Evolutionary conservation across 441 rosid genomes (phyloP).

Genomic region (Bocquillonia castaneifolia): DNA sequence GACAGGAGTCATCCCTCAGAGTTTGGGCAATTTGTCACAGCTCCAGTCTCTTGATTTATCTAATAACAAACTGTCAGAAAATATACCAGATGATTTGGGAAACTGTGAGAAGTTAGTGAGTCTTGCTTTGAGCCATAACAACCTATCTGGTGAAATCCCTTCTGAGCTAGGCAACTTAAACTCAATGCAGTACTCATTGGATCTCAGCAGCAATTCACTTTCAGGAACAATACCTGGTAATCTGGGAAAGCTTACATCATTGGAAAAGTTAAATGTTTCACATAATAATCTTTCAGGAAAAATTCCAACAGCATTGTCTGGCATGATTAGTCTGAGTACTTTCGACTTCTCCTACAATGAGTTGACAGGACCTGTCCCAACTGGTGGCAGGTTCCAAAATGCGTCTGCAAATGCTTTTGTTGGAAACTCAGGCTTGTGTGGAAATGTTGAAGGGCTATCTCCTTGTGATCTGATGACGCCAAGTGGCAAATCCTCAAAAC

Average conservation of each 20-base stretch:
- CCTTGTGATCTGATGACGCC: conserved; percentile 27
- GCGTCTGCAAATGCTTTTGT: conserved; percentile 35
- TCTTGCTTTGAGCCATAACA: conserved; percentile 52
- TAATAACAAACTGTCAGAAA: conserved; percentile 36
- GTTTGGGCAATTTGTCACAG: conserved; percentile 29
- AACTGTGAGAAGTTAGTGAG: conserved; percentile 33
- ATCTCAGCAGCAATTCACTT: conserved; percentile 57
- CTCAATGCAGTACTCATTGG: conserved; percentile 38
- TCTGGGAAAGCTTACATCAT: conserved; percentile 33
- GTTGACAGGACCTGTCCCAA: conserved; percentile 48
- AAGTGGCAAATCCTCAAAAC: conserved; percentile 25
- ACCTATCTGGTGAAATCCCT: conserved; percentile 45
- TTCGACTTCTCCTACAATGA: conserved; percentile 56
- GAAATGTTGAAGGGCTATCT: conserved; percentile 39
- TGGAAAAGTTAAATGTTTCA: conserved; percentile 54
- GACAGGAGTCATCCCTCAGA: conserved; percentile 38
- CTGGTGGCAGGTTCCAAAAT: conserved; percentile 33
- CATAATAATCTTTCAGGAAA: conserved; percentile 49
- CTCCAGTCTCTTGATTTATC: conserved; percentile 50
- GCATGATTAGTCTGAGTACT: conserved; percentile 41
- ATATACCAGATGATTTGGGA: conserved; percentile 37
- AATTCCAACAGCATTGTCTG: conserved; percentile 43
- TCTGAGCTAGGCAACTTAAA: conserved; percentile 37
- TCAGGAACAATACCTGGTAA: conserved; percentile 45
- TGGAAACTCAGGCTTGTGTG: conserved; percentile 60